Evolutionary conservation across 306 rosid genomes (phyloP), one percentile per base, ranked within the genome.

Genomic region (Quercus rubra): DNA sequence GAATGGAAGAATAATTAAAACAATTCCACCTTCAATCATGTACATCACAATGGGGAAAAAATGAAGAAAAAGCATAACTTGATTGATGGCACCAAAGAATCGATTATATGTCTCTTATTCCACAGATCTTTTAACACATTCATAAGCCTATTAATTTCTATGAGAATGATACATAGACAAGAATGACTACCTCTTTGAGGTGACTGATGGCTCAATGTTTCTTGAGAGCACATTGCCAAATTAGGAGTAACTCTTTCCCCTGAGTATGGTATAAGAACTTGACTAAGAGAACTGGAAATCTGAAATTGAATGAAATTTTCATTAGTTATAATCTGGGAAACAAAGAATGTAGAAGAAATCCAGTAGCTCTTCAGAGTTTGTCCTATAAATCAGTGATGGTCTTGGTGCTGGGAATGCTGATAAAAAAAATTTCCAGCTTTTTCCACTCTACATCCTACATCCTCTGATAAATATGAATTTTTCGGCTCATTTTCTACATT

Each of bases 381-480:
- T 86, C 92, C 92, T 86, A 89, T 78, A 83, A 81, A 86, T 83
- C 88, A 93, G 79, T 87, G 82, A 82, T 85, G 89, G 83, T 83
- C 79, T 84, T 85, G 85, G 83, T 78, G 85, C 69, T 88, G 87
- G 88, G 89, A 82, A 78, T 88, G 88, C 90, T 87, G 89, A 85
- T 82, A 73, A 85, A 80, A 84, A 89, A 82, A 88, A 84, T 77
- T 84, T 70, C 87, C 88, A 82, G 83, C 95, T 77, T 86, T 84
- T 76, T 89, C 97, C 79, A 72, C 86, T 86, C 86, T 84, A 90
- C 84, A 75, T 80, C 79, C 85, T 84, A 85, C 85, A 80, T 90
- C 91, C 85, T 89, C 94, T 5, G 91, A 84, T 75, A 76, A 81
- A 89, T 80, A 72, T 71, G 84, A 75, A 80, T 77, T 87, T 78